Evolutionary conservation across 208 protist species (phyloP), one percentile per base, ranked within the genome.

Genomic region (Porcisia hertigi): DNA sequence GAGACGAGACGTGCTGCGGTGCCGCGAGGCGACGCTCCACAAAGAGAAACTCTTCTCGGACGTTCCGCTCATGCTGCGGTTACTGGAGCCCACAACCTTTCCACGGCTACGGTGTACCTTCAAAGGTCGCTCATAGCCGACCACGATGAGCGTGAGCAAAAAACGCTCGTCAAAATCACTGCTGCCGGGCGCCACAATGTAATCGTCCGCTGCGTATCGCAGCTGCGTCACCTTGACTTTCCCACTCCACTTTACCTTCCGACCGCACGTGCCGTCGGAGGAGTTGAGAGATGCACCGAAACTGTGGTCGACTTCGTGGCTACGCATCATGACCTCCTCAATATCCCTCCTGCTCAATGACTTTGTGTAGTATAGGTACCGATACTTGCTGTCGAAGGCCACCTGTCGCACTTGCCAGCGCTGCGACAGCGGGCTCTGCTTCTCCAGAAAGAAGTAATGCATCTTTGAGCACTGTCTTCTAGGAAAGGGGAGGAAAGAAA

Each of bases 351-450:
- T 49, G 58, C 76, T 81, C 30, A 89, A 45, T 16, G 79, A 64
- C 25, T 74, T 80, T 73, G 81, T 82, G 78, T 86, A 89, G 76
- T 89, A 89, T 34, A 89, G 71, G 69, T 89, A 86, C 25, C 85
- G 81, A 58, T 81, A 82, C 73, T 84, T 83, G 69, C 75, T 63
- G 65, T 89, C 85, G 34, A 89, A 82, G 72, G 85, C 85, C n/a
- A 89, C 70, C 76, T 83, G 81, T 36, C 85, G 85, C 57, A 84
- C 64, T 74, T 83, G 82, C 85, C 85, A 89, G 45, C 73, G 76
- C 73, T 76, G 79, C 7, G 83, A 85, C 1, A 85, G 65, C 18
- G 75, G 65, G 69, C 75, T 85, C 63, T 80, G 73, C 83, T 87
- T 87, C 47, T 87, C 80, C 58, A 87, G 41, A 34, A 84, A 82